phyloP scores from a whole-genome alignment of 108 stramenopile species.

The Aurantiochytrium sp. region DNA sequence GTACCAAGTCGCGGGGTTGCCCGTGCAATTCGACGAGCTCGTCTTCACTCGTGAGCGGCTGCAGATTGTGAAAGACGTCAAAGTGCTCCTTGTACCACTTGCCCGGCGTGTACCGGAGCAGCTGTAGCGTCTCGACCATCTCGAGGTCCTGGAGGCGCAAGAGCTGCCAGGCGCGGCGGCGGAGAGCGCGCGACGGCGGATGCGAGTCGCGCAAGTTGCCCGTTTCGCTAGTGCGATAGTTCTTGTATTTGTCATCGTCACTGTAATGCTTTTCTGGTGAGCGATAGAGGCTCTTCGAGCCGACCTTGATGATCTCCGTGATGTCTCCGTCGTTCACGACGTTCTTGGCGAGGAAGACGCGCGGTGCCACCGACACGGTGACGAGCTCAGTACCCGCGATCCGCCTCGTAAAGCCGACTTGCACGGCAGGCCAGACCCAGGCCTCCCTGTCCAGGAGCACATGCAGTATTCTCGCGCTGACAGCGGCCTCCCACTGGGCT shows the following conservation, averaged over 20 bases:
- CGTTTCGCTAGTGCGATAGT: slow-evolving; percentile 22
- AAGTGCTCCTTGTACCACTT: slow-evolving; percentile 30
- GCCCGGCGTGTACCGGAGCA: slow-evolving; percentile 5
- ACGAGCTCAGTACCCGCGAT: background rate
- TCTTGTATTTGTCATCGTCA: background rate
- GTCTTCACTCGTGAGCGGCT: background rate
- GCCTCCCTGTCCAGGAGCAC: background rate
- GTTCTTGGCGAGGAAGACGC: background rate
- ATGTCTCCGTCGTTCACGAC: background rate
- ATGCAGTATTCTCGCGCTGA: background rate
- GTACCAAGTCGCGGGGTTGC: background rate
- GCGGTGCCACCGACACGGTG: background rate
- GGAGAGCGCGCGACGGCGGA: background rate
- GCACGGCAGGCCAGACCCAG: background rate
- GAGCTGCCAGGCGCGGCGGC: background rate
- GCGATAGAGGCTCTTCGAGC: background rate
- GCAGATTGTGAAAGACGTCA: slow-evolving; percentile 14
- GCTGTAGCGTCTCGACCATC: background rate
- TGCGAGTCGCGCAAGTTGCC: background rate
- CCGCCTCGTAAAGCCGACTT: background rate
- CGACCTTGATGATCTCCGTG: background rate
- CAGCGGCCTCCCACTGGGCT: background rate
- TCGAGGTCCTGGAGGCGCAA: background rate
- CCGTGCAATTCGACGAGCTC: background rate
- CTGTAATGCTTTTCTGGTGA: slow-evolving; percentile 16